A percentile compares a stretch with the other conserved stretches of the same genome.
These are phyloP conservation scores for Echinochloa phyllopogon DNA, from an alignment of 176 grass and related monocot genomes.

Conservation along the genomic window DNA sequence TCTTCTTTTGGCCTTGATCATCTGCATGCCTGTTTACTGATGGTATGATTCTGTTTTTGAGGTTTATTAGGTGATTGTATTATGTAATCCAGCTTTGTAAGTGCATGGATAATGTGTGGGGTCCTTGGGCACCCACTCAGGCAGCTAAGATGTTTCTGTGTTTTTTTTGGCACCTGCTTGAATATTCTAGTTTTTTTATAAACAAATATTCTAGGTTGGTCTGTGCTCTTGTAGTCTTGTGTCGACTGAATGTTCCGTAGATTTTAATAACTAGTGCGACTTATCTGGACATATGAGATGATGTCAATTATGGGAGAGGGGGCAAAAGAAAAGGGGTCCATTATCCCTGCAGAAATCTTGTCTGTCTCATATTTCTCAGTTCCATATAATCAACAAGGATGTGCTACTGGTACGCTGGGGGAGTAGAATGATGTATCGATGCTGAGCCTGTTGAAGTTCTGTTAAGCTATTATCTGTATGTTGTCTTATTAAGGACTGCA, in stretches of 20 bases:
- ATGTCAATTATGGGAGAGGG: constrained; percentile 13
- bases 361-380: neutral
- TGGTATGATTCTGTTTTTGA: neutral
- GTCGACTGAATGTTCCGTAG: neutral
- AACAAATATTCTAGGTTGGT: constrained; percentile 22
- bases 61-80: neutral
- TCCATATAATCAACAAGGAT: neutral
- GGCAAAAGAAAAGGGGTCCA: neutral
- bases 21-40: neutral
- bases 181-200: too few species aligned
- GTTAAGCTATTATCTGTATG: neutral
- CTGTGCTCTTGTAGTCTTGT: neutral
- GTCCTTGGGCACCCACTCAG: neutral
- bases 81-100: neutral
- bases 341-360: neutral
- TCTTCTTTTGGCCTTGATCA: neutral
- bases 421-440: neutral
- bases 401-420: neutral
- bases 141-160: neutral
- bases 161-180: neutral
- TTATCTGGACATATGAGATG: neutral
- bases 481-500: neutral
- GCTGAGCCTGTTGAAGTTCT: neutral
- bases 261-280: neutral
- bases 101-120: neutral